Conservation (phyloP, 768 basidiomycete species). For the Phylloporus arenicola region DNA sequence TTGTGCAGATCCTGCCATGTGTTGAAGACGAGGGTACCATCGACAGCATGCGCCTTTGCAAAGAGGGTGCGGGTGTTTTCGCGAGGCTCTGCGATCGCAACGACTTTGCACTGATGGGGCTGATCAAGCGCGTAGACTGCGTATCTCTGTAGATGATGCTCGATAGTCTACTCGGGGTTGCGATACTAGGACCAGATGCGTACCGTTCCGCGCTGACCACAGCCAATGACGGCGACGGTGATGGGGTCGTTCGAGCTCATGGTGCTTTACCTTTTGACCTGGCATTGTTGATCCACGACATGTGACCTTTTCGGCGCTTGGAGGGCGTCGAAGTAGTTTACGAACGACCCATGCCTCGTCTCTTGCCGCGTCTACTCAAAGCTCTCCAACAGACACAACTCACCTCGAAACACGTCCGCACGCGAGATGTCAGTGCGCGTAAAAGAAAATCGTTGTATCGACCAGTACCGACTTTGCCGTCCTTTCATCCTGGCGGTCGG, state of each 20-base stretch:
- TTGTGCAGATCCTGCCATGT: slow-evolving; percentile 67
- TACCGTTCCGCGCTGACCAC: slow-evolving; percentile 79
- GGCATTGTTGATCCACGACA: slow-evolving; percentile 14
- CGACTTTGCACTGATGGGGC: slow-evolving; percentile 66
- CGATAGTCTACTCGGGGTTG: background rate
- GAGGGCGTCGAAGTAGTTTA: background rate
- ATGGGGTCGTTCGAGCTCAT: slow-evolving; percentile 37
- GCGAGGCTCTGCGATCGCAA: slow-evolving; percentile 83
- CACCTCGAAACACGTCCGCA: slow-evolving; percentile 6
- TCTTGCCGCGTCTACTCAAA: slow-evolving; percentile 60
- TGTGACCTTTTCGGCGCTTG: slow-evolving; percentile 14
- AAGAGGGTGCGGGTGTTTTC: slow-evolving; percentile 57
- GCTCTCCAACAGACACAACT: slow-evolving; percentile 31
- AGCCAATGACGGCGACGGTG: slow-evolving; percentile 75
- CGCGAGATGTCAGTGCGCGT: slow-evolving; percentile 7
- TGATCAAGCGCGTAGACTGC: slow-evolving; percentile 52
- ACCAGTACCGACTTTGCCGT: slow-evolving; percentile 34
- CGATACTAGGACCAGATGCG: slow-evolving; percentile 2
- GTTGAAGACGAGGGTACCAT: slow-evolving; percentile 63
- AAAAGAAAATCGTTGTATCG: slow-evolving; percentile 32
- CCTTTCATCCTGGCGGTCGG: slow-evolving; percentile 40
- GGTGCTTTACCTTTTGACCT: slow-evolving; percentile 18
- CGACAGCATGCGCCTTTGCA: slow-evolving; percentile 51
- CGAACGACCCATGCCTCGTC: slow-evolving; percentile 51
- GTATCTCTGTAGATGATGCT: slow-evolving; percentile 45